Percentiles rank a stretch among this genome's conserved stretches.
Evolutionary conservation across 164 flowering plant genomes (phyloP).

Genomic region (Aristolochia contorta): DNA sequence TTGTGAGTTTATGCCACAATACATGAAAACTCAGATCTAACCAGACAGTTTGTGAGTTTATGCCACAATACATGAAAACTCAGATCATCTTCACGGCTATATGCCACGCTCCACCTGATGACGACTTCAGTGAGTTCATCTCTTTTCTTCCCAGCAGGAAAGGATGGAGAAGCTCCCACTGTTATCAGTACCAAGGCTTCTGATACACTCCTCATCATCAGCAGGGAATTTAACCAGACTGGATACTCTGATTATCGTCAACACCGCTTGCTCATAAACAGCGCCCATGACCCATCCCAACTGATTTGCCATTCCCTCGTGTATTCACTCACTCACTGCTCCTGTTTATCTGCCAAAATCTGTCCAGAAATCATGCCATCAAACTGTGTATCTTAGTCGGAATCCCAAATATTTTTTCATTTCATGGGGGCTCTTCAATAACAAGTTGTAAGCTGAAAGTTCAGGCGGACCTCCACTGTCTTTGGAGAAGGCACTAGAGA

Average conservation of each 20-base stretch:
- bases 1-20: no score
- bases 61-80: no score
- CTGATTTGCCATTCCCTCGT: conserved; percentile 1
- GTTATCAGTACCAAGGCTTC: conserved; percentile 5
- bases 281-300: conserved; percentile 5
- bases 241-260: not conserved
- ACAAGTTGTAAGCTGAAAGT: conserved; percentile 6
- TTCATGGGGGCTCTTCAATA: conserved; percentile 11
- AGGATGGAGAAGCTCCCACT: not conserved
- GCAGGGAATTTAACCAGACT: not conserved
- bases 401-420: conserved; percentile 12
- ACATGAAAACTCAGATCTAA: no score
- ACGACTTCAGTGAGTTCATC: not conserved
- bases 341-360: not conserved
- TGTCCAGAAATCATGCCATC: not conserved
- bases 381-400: conserved; percentile 11
- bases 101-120: not conserved
- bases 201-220: not conserved
- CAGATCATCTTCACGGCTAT: no score
- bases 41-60: no score
- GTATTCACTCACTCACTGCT: not conserved
- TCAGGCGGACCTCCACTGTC: not conserved
- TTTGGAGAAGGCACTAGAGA: conserved; percentile 13
- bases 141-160: conserved; percentile 1
- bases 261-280: conserved; percentile 1